Percentiles rank a stretch among this genome's conserved stretches.
phyloP scores from a whole-genome alignment of 768 basidiomycete species.

The Tremella mesenterica region DNA sequence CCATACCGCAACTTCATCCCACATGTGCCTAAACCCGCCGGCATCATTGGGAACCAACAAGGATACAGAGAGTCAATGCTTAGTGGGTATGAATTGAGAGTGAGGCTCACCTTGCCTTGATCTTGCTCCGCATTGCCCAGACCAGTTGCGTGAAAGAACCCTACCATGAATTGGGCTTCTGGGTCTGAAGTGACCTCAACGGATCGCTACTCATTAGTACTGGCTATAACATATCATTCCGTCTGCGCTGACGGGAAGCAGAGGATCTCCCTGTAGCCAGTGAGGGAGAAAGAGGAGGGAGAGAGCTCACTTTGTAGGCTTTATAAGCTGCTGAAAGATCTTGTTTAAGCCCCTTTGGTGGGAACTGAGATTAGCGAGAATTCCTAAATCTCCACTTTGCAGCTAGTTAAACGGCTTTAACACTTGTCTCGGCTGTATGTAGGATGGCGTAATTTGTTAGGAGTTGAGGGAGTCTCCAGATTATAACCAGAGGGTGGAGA shows the following conservation, averaged over 20 bases:
- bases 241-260: background rate
- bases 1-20: no score
- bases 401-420: no score
- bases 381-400: background rate
- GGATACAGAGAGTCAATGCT: no score
- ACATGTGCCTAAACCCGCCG: no score
- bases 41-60: no score
- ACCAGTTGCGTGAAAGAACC: conserved; percentile 82
- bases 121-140: conserved; percentile 47
- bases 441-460: no score
- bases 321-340: conserved; percentile 24
- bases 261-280: background rate
- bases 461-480: no score
- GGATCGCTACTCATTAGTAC: conserved; percentile 43
- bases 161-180: conserved; percentile 73
- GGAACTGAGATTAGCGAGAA: conserved; percentile 19
- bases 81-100: background rate
- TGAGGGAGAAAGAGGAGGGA: conserved; percentile 11
- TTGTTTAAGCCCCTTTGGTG: conserved; percentile 34
- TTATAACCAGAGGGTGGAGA: conserved; percentile 7
- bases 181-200: conserved; percentile 64
- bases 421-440: no score
- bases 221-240: background rate
- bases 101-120: conserved; percentile 45
- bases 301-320: conserved; percentile 42